Evolutionary conservation across 805 yeast genomes (phyloP).

Genomic region (Tetrapisispora phaffii): DNA sequence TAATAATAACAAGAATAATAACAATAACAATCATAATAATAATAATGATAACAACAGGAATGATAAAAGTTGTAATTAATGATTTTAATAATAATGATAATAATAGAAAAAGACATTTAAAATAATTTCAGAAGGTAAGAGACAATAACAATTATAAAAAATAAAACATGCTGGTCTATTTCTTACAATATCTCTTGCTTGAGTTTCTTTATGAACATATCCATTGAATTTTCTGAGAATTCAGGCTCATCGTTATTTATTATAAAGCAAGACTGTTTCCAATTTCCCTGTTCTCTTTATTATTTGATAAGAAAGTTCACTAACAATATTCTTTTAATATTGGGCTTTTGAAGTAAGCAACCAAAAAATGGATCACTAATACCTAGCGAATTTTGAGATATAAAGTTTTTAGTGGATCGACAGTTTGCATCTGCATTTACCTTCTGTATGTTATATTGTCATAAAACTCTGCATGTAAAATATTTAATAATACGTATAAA

Average conservation of each 20-base stretch:
- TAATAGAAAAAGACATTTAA: background rate
- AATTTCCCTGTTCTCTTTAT: too few relatives aligned
- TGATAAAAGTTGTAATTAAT: background rate
- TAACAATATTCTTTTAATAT: too few relatives aligned
- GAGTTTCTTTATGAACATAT: too few relatives aligned
- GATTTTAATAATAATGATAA: background rate
- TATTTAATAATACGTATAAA: background rate
- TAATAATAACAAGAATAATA: background rate
- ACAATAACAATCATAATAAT: background rate
- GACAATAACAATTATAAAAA: background rate
- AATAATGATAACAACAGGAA: background rate
- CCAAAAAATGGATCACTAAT: too few relatives aligned
- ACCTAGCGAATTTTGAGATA: background rate
- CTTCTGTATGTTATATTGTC: background rate
- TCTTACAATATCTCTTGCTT: too few relatives aligned
- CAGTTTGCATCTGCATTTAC: background rate
- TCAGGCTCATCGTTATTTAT: too few relatives aligned
- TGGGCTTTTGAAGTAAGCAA: too few relatives aligned
- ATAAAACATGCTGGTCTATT: too few relatives aligned
- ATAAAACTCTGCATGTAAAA: background rate
- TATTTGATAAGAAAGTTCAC: too few relatives aligned
- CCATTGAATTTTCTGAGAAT: background rate
- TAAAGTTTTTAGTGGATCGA: background rate
- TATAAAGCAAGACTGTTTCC: too few relatives aligned
- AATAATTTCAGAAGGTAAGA: background rate